Conservation (phyloP, 495 filamentous ascomycete genomes). For the Letharia lupina region DNA sequence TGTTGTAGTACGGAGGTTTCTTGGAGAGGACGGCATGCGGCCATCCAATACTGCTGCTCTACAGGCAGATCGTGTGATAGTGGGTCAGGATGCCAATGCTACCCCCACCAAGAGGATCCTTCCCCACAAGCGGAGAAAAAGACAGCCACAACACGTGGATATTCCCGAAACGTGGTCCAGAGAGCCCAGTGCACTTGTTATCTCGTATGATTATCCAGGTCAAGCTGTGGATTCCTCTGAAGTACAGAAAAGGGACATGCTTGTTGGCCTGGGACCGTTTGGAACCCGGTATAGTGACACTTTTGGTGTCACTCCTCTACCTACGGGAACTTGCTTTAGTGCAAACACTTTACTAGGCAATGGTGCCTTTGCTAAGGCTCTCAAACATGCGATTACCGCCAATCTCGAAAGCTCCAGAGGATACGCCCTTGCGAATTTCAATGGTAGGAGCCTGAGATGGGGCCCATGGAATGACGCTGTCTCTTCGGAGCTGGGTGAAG, state of each 20-base stretch:
- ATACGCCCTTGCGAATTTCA: conserved; percentile 35
- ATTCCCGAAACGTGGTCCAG: conserved; percentile 38
- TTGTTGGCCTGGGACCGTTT: conserved; percentile 45
- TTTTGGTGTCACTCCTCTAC: conserved; percentile 64
- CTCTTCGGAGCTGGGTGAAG: conserved; percentile 56
- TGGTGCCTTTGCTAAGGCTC: conserved; percentile 51
- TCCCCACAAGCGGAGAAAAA: conserved; percentile 33
- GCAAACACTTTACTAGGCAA: conserved; percentile 67
- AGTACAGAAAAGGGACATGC: background rate
- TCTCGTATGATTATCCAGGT: conserved; percentile 23
- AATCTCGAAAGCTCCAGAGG: conserved; percentile 33
- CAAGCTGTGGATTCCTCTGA: background rate
- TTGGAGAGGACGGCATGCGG: background rate
- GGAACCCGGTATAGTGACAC: conserved; percentile 62
- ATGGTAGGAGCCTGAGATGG: conserved; percentile 51
- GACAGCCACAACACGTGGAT: conserved; percentile 47
- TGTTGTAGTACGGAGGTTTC: conserved; percentile 6
- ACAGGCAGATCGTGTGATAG: background rate
- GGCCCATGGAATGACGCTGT: conserved; percentile 59
- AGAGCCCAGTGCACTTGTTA: conserved; percentile 42
- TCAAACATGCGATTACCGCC: conserved; percentile 29
- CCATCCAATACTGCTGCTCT: background rate
- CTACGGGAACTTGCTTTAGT: conserved; percentile 64
- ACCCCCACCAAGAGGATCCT: background rate
- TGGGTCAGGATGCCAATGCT: background rate